A percentile compares a stretch with the other conserved stretches of the same genome.
Evolutionary conservation across 2,329 filamentous ascomycete genomes (phyloP).

Genomic region (Aspergillus sp.): DNA sequence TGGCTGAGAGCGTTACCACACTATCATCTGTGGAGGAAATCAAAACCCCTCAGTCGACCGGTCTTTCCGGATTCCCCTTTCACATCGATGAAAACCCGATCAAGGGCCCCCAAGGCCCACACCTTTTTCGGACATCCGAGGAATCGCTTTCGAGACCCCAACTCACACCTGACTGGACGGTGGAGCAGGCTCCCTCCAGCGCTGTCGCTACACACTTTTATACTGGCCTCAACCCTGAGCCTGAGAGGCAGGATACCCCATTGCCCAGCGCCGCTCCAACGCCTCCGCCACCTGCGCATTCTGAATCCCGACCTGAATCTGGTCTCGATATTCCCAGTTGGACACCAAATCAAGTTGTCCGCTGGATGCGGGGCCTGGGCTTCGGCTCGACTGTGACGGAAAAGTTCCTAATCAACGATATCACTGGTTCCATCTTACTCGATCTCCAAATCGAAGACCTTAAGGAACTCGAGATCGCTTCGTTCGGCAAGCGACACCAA

Average conservation of each 20-base stretch:
- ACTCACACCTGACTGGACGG: conserved; percentile 19
- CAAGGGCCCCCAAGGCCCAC: conserved; percentile 82
- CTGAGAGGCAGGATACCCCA: conserved; percentile 21
- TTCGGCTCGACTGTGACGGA: conserved; percentile 64
- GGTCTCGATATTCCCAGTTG: conserved; percentile 19
- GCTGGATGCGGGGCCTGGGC: conserved; percentile 5
- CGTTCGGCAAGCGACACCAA: conserved; percentile 63
- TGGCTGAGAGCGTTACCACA: conserved; percentile 77
- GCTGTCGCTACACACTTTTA: conserved; percentile 13
- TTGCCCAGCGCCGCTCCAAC: conserved; percentile 11
- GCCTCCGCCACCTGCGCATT: background rate
- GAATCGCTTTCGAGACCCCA: conserved; percentile 14
- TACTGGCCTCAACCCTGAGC: conserved; percentile 14
- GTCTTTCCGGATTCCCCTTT: conserved; percentile 70
- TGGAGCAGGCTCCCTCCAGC: conserved; percentile 13
- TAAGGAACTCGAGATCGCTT: conserved; percentile 63
- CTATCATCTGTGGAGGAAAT: conserved; percentile 84
- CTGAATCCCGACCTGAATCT: background rate
- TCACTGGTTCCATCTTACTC: conserved; percentile 81
- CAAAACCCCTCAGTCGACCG: conserved; percentile 70
- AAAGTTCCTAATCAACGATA: conserved; percentile 88
- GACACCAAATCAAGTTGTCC: conserved; percentile 23
- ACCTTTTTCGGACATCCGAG: conserved; percentile 73
- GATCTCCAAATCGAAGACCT: conserved; percentile 86
- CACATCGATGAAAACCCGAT: conserved; percentile 61